These are phyloP conservation scores for Yamadazyma diospyri DNA, from an alignment of 1,139 yeast genomes.

Conservation along the genomic window DNA sequence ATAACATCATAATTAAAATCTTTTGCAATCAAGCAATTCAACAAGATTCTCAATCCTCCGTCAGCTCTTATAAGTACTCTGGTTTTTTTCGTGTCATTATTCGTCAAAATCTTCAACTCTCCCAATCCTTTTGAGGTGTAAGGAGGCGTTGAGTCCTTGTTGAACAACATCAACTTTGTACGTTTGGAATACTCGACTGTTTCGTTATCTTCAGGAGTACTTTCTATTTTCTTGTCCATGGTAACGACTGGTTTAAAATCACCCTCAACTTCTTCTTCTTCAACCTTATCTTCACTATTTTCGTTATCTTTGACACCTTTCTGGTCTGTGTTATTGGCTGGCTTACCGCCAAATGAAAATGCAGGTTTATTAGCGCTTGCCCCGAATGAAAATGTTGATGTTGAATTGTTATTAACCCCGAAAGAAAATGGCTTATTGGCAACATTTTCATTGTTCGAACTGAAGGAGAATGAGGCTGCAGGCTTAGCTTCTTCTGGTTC, in stretches of 20 bases:
- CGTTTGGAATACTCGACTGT: conserved; percentile 59
- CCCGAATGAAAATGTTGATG: conserved; percentile 11
- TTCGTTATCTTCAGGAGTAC: conserved; percentile 80
- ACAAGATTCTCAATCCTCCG: conserved; percentile 77
- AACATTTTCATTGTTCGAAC: conserved; percentile 6
- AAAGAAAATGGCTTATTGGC: conserved; percentile 17
- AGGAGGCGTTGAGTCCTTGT: conserved; percentile 45
- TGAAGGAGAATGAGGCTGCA: conserved; percentile 13
- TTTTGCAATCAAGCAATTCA: conserved; percentile 57
- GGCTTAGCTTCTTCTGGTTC: conserved; percentile 9
- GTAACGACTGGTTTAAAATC: conserved; percentile 47
- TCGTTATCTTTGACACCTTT: background rate
- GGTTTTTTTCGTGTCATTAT: conserved; percentile 54
- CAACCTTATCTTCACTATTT: conserved; percentile 18
- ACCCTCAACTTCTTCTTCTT: conserved; percentile 42
- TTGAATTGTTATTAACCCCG: conserved; percentile 12
- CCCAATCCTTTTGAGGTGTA: conserved; percentile 76
- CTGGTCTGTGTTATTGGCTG: background rate
- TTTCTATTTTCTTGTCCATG: conserved; percentile 44
- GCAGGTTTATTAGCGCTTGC: conserved; percentile 12
- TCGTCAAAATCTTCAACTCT: conserved; percentile 66
- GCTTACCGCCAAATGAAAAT: conserved; percentile 16
- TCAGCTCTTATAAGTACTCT: conserved; percentile 84
- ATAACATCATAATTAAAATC: conserved; percentile 52
- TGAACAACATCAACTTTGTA: conserved; percentile 66